A percentile compares a stretch with the other conserved stretches of the same genome.
phyloP scores from a whole-genome alignment of 2,329 filamentous ascomycete species.

The Phoma sp. region DNA sequence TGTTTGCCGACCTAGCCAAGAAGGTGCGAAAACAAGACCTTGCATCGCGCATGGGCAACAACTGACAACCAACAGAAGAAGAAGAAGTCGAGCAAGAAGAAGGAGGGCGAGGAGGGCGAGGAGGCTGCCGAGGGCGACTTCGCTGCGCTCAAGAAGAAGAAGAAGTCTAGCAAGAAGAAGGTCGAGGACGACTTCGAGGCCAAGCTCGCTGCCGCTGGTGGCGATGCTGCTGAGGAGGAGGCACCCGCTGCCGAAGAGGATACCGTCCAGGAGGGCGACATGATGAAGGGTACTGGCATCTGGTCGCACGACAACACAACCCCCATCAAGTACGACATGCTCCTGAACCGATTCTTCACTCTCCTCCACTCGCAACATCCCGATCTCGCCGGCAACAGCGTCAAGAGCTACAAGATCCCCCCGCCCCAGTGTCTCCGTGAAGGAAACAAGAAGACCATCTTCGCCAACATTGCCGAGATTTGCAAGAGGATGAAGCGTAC shows the following conservation, averaged over 20 bases:
- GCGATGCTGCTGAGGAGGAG: conserved; percentile 64
- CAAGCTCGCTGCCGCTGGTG: conserved; percentile 67
- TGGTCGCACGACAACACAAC: conserved; percentile 83
- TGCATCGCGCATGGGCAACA: neutral
- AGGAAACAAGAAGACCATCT: conserved; percentile 98
- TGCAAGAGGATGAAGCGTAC: conserved; percentile 99
- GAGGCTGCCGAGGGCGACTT: conserved; percentile 66
- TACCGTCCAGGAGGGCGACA: conserved; percentile 72
- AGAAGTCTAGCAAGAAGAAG: conserved; percentile 73
- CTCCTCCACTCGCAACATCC: conserved; percentile 96
- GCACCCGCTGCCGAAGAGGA: conserved; percentile 56
- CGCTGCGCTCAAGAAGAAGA: conserved; percentile 81
- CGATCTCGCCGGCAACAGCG: conserved; percentile 86
- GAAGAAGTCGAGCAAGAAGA: conserved; percentile 65
- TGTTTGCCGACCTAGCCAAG: conserved; percentile 74
- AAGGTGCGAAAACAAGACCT: conserved; percentile 51
- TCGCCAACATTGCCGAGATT: conserved; percentile 98
- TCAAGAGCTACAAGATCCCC: conserved; percentile 98
- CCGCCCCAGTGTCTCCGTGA: conserved; percentile 98
- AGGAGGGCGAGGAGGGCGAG: conserved; percentile 60
- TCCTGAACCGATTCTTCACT: conserved; percentile 92
- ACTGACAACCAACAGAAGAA: conserved; percentile 60
- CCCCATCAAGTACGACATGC: conserved; percentile 81
- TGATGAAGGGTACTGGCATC: conserved; percentile 87
- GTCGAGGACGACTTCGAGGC: conserved; percentile 71